Evolutionary conservation across 306 rosid genomes (phyloP).

Genomic region (Acacia acuminata): DNA sequence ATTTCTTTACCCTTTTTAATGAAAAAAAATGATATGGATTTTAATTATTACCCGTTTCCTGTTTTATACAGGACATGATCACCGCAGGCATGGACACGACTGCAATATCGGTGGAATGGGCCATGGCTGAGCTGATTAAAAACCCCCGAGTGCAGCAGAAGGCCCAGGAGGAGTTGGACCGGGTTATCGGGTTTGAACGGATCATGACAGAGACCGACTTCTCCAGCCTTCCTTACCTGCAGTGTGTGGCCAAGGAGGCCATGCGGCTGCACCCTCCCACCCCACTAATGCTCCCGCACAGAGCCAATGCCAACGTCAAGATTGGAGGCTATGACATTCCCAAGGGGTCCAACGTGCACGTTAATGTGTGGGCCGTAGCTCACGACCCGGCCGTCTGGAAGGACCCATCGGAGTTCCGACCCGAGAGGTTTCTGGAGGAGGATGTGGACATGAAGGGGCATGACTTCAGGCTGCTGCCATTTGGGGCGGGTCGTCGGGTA

Average conservation of each 20-base stretch:
- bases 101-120: slow-evolving; percentile 78
- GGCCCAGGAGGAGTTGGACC: slow-evolving; percentile 82
- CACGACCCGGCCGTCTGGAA: slow-evolving; percentile 79
- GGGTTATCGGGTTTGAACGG: slow-evolving; percentile 65
- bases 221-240: slow-evolving; percentile 73
- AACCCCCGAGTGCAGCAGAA: slow-evolving; percentile 83
- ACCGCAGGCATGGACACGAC: slow-evolving; percentile 92
- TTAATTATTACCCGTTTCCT: background rate
- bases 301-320: slow-evolving; percentile 68
- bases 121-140: slow-evolving; percentile 77
- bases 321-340: slow-evolving; percentile 88
- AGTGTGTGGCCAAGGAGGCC: slow-evolving; percentile 77
- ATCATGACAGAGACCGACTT: slow-evolving; percentile 64
- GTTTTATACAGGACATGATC: slow-evolving; percentile 69
- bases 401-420: slow-evolving; percentile 65
- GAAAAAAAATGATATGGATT: background rate
- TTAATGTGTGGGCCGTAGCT: slow-evolving; percentile 86
- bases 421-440: slow-evolving; percentile 82
- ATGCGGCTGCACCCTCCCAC: slow-evolving; percentile 90
- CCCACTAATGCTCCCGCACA: slow-evolving; percentile 91
- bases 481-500: slow-evolving; percentile 82
- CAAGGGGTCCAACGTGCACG: slow-evolving; percentile 81
- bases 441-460: slow-evolving; percentile 96
- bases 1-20: background rate
- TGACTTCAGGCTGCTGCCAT: slow-evolving; percentile 72